phyloP scores from a whole-genome alignment of 73 alveolate genomes.

The Paramecium primaurelia region DNA sequence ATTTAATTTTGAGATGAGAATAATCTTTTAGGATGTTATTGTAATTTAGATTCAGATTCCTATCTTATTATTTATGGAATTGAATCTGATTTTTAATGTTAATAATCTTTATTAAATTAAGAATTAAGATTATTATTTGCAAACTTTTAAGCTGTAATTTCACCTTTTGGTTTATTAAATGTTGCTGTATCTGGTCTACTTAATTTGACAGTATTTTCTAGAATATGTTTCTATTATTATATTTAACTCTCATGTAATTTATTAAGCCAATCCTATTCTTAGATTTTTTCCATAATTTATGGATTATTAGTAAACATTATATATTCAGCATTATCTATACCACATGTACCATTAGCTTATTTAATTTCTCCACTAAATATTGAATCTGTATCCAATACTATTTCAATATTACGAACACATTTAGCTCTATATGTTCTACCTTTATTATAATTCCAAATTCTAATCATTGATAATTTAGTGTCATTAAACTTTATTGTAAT shows the following conservation, averaged over 20 bases:
- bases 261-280: constrained; percentile 80
- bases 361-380: constrained; percentile 80
- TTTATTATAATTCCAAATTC: constrained; percentile 90
- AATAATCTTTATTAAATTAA: not conserved
- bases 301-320: constrained; percentile 76
- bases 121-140: not conserved
- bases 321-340: constrained; percentile 69
- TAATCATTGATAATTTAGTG: constrained; percentile 69
- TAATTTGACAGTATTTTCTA: not conserved
- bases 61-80: not conserved
- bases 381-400: constrained; percentile 61
- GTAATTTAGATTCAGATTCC: not conserved
- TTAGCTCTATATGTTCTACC: constrained; percentile 79
- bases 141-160: constrained; percentile 50
- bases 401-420: constrained; percentile 75
- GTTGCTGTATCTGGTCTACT: constrained; percentile 37
- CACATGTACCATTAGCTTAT: constrained; percentile 78
- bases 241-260: constrained; percentile 54
- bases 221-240: constrained; percentile 39
- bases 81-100: not conserved
- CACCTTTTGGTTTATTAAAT: constrained; percentile 45
- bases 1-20: not conserved
- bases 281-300: constrained; percentile 70
- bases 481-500: not conserved
- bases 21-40: not conserved